Evolutionary conservation across 805 yeast genomes (phyloP), one percentile per base, ranked within the genome.

Genomic region (Saccharomycopsis sp.): DNA sequence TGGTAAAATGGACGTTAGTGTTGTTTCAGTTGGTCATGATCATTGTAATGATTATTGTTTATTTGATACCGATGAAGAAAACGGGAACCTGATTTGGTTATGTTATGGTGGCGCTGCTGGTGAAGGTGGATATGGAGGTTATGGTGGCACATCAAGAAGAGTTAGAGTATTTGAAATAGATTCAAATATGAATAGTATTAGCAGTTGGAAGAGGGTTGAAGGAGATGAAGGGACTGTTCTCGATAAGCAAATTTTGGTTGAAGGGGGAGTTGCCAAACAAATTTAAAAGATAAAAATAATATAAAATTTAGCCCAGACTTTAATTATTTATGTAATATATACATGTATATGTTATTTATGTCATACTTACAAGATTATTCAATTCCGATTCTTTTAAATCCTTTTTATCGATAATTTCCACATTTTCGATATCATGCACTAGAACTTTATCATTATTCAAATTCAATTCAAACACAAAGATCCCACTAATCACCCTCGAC

Each of bases 21-120:
- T 85, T 0, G 75, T 79, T 0, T 70, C 82, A 44, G 95, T 85
- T 13, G 98, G 98, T 0, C 98, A 93, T 60, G 98, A 93, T 57
- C 98, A 93, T 60, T 85, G 87, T 54, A 93, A 93, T 61, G 97
- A 93, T 58, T 93, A 75, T 59, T 93, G 98, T 62, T 63, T 85
- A 48, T 62, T 70, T 41, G 83, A 84, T 52, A 60, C 66, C 5
- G 53, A 53, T n/a, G 56, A 52, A 9, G 21, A 40, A 13, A 41
- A 50, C 24, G 51, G 43, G 24, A 60, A 69, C 54, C 64, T 64
- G 45, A 62, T 82, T 26, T 86, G 95, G 95, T 65, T 93, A 27
- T 93, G 98, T 57, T 88, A 87, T 58, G 98, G 96, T 3, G 98
- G 98, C 21, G 94, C 80, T 1, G 72, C 75, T 4, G 98, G 97